These are phyloP conservation scores for Mucor velutinosus DNA, from an alignment of 371 early-diverging fungal genomes.

Conservation along the genomic window DNA sequence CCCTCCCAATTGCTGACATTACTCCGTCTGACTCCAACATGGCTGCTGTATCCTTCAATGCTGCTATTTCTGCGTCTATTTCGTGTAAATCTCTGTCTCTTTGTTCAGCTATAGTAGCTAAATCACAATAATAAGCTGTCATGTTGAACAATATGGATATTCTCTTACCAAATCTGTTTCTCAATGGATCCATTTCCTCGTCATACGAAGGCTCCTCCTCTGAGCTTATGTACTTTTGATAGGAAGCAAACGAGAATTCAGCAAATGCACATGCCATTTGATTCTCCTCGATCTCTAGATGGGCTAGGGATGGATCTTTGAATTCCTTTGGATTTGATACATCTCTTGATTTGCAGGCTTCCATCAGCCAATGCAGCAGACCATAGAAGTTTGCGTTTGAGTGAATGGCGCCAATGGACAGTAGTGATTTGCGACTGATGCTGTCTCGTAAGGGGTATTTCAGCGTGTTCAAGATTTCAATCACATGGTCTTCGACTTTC, in stretches of 20 bases:
- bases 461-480: neutral
- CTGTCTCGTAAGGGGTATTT: slow-evolving; percentile 6
- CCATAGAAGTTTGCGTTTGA: slow-evolving; percentile 8
- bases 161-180: neutral
- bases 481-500: slow-evolving; percentile 10
- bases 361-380: slow-evolving; percentile 7
- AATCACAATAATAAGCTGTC: neutral
- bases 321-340: neutral
- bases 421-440: slow-evolving; percentile 4
- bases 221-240: neutral
- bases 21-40: neutral
- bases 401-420: slow-evolving; percentile 15
- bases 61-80: neutral
- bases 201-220: neutral
- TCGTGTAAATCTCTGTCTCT: neutral
- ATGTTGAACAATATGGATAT: neutral
- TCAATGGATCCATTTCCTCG: neutral
- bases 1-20: neutral
- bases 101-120: neutral
- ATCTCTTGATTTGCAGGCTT: neutral
- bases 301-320: neutral
- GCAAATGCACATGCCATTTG: neutral
- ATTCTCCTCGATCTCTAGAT: neutral
- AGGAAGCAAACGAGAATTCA: neutral
- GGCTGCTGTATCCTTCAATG: neutral